Evolutionary conservation across 495 filamentous ascomycete genomes (phyloP).

Genomic region (Cercophora newfieldiana): DNA sequence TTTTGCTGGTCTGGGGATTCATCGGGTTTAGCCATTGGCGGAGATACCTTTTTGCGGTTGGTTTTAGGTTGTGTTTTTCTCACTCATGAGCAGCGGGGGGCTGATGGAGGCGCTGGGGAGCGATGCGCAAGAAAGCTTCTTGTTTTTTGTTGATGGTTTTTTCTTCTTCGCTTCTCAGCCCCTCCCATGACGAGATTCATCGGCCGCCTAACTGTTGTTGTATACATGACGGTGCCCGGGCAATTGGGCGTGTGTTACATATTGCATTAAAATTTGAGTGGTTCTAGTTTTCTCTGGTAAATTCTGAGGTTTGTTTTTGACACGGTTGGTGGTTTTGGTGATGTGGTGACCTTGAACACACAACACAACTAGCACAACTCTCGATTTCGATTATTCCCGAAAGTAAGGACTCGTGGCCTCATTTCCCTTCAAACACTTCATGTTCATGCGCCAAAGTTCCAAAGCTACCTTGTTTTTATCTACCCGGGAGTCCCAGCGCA

Average conservation of each 20-base stretch:
- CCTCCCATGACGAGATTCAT: background rate
- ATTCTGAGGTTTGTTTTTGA: background rate
- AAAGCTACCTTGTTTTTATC: background rate
- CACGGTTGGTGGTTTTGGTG: background rate
- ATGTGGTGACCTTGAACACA: too few species aligned
- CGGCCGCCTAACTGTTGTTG: background rate
- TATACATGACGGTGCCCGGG: slow-evolving; percentile 19
- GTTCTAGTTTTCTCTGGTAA: slow-evolving; percentile 15
- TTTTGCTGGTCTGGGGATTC: too few species aligned
- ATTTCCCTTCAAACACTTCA: slow-evolving; percentile 12
- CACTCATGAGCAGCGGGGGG: background rate
- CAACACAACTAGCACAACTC: too few species aligned
- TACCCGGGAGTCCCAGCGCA: background rate
- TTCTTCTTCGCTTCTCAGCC: slow-evolving; percentile 10
- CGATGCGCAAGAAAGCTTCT: background rate
- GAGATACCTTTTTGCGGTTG: background rate
- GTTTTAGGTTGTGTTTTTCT: background rate
- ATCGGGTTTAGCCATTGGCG: too few species aligned
- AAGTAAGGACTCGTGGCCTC: background rate
- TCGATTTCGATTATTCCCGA: too few species aligned
- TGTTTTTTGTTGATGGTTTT: slow-evolving; percentile 1
- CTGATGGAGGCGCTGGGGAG: slow-evolving; percentile 1
- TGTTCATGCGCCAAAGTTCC: slow-evolving; percentile 7
- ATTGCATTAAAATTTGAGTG: slow-evolving; percentile 24
- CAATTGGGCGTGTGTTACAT: slow-evolving; percentile 22